Evolutionary conservation across 2,329 filamentous ascomycete genomes (phyloP).

Genomic region (Aphanocladium album): DNA sequence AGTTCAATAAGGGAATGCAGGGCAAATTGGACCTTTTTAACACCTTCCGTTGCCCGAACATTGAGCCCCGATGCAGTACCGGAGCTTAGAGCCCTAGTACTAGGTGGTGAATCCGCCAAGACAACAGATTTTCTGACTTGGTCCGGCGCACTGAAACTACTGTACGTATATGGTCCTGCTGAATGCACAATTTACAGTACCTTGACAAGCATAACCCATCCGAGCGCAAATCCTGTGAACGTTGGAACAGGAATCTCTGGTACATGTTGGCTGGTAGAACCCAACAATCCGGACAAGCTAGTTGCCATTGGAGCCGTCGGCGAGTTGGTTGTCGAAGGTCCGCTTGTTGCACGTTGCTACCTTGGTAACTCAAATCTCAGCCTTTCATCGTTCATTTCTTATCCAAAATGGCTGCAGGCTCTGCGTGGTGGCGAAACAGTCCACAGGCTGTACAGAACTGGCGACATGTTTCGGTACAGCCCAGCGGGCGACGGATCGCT

Average conservation of each 20-base stretch:
- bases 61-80: not conserved
- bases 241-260: not conserved
- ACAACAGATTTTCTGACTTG: not conserved
- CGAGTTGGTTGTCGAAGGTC: conserved; percentile 12
- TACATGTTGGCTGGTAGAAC: conserved; percentile 12
- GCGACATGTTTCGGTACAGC: conserved; percentile 14
- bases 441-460: not conserved
- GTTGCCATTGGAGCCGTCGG: conserved; percentile 11
- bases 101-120: not conserved
- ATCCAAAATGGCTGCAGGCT: not conserved
- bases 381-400: not conserved
- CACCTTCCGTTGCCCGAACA: not conserved
- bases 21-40: not conserved
- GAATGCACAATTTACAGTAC: not conserved
- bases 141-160: not conserved
- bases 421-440: not conserved
- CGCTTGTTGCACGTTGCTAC: conserved; percentile 3
- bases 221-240: not conserved
- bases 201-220: not conserved
- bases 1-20: not conserved
- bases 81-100: not conserved
- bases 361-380: not conserved
- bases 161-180: not conserved
- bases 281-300: not conserved
- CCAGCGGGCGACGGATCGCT: conserved; percentile 13